Base-by-base conservation (phyloP, 75 land plant genomes). In the Pinus albicaulis region DNA sequence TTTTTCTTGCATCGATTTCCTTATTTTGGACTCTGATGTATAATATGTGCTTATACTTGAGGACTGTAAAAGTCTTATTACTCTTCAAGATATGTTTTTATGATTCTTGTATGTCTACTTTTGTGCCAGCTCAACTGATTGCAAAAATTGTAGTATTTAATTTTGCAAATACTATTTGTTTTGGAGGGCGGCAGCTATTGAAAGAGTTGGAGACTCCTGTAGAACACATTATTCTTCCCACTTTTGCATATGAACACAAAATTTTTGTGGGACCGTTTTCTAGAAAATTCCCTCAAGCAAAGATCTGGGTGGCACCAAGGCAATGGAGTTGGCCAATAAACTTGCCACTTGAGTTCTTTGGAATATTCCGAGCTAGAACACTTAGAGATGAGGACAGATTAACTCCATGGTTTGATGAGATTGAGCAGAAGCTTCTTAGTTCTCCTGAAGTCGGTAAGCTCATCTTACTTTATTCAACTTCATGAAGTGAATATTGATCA, bases 261-360 rank as follows among this genome's bases (percentile, higher is more conserved):
- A 90, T 97, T 16, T 97, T 94, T 75, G 98, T 97, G 15, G 99
- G 99, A 3, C 99, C 99, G 28, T 97, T 97, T 83, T 97, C 99
- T 12, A 87, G 99, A 78, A 92, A 92, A 70, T 97, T 90, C 71
- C 99, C 99, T 5, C 74, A 62, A 64, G 99, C 99, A 53, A 89
- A 92, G 78, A 78, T 97, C 56, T 97, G 98, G 98, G 99, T 97
- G 60, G 98, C 99, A 34, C 99, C 99, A 55, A 87, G 95, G 68
- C 99, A 97, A 73, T 97, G 99, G 99, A 97, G 99, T 76, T 97
- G 99, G 99, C 99, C 99, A 16, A 69, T 97, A 52, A 95, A 97
- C 73, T 86, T 97, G 73, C 99, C 99, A 4, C 93, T 97, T 61
- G 95, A 92, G 63, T 95, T 97, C 74, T 92, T 97, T 82, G 99